These are phyloP conservation scores for Alloascoidea africana DNA, from an alignment of 805 yeast genomes.

Conservation along the genomic window DNA sequence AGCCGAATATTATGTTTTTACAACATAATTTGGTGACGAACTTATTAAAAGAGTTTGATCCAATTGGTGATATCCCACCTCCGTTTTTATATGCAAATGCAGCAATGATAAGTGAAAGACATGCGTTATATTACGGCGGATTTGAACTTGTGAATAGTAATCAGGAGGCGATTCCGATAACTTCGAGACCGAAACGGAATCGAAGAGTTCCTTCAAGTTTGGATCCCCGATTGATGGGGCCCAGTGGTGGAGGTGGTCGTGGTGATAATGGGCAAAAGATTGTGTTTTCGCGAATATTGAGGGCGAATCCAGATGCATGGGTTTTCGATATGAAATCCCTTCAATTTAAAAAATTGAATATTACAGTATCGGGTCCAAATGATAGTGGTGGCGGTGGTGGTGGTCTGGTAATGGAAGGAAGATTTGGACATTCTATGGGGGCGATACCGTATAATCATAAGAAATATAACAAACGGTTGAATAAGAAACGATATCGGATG, in stretches of 20 bases:
- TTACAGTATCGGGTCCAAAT: constrained; percentile 14
- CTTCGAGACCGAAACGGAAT: no score
- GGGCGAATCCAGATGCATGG: constrained; percentile 40
- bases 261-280: no score
- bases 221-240: no score
- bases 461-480: not conserved
- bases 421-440: constrained; percentile 18
- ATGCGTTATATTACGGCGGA: constrained; percentile 59
- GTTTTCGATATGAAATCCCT: constrained; percentile 37
- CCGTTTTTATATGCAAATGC: constrained; percentile 33
- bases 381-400: no score
- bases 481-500: constrained; percentile 9
- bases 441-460: constrained; percentile 14
- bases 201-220: no score
- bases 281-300: no score
- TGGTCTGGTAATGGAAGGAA: constrained; percentile 12
- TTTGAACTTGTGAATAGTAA: constrained; percentile 27
- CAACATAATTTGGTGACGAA: constrained; percentile 20
- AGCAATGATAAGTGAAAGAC: constrained; percentile 35
- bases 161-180: constrained; percentile 12
- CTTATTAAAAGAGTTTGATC: constrained; percentile 18
- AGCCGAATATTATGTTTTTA: not conserved
- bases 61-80: constrained; percentile 32
- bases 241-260: no score
- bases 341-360: constrained; percentile 31